Evolutionary conservation across 441 rosid species (phyloP).

Genomic region (Manihot esculenta): DNA sequence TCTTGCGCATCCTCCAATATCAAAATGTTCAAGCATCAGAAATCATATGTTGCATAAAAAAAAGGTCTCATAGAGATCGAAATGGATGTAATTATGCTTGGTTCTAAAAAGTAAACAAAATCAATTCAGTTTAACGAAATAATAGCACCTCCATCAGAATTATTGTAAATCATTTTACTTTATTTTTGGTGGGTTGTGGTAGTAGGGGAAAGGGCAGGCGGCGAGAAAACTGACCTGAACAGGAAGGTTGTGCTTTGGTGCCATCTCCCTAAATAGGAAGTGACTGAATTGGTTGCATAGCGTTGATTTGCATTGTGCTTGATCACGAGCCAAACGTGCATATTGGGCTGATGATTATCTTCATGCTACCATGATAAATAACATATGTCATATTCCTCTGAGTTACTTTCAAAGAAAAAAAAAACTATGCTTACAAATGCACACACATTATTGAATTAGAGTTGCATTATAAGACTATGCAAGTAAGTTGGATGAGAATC

Average conservation of each 20-base stretch:
- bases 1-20: no score
- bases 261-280: slow-evolving; percentile 84
- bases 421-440: not conserved
- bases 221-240: slow-evolving; percentile 53
- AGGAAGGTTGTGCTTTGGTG: slow-evolving; percentile 67
- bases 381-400: slow-evolving; percentile 7
- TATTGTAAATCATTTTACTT: not conserved
- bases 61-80: no score
- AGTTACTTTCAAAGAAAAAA: slow-evolving; percentile 2
- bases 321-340: slow-evolving; percentile 94
- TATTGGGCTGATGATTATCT: slow-evolving; percentile 91
- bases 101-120: not conserved
- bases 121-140: not conserved
- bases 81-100: not conserved
- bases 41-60: no score
- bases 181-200: not conserved
- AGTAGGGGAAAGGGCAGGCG: not conserved
- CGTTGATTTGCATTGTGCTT: slow-evolving; percentile 97
- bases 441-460: not conserved
- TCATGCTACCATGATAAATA: slow-evolving; percentile 77
- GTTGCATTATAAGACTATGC: not conserved
- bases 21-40: no score
- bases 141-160: not conserved
- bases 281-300: slow-evolving; percentile 94
- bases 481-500: not conserved